Base-by-base conservation (phyloP, 1,139 yeast species). In the Yamadazyma siamensis region DNA sequence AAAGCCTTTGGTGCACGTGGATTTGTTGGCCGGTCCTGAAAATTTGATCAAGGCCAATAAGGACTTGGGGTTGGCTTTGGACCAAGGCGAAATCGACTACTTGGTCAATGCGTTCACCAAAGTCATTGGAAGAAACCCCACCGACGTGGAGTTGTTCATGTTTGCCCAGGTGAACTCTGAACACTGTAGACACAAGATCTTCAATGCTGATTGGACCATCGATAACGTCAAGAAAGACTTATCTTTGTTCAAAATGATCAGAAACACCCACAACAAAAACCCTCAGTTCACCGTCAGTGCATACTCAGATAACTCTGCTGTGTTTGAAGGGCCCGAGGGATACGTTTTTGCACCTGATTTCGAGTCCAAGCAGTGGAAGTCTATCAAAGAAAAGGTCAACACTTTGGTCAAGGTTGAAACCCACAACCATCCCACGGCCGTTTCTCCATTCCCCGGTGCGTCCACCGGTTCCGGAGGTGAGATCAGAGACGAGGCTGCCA, bases 381-480 rank as follows among this genome's bases (percentile, higher is more conserved):
- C 91, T 13, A 73, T 67, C 39, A 73, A 75, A 43, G 98, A 94
- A 62, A 68, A 66, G 33, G 94, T 91, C 15, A 94, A 91, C 45
- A 86, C 94, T 52, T 69, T 94, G 46, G 85, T 89, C 46, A 94
- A 94, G 58, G 98, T 94, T 31, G 99, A 94, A 63, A 94, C 99
- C 19, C 99, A 94, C 59, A 94, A 94, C 63, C 99, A 94, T 57
- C 99, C 99, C 32, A 94, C 99, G 22, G 98, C 98, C 0, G 96
- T 94, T 9, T 89, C 97, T 17, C 99, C 99, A 21, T 94, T 86
- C 62, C 91, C 98, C 4, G 99, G 99, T 61, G 99, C 99, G 22
- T 96, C 99, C 22, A 94, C 99, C 13, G 99, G 99, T 43, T 89
- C 98, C 13, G 99, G 99, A 59, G 99, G 99, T 65, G 99, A 94